Evolutionary conservation across 257 asterid genomes (phyloP).

Genomic region (Solanum commersonii): DNA sequence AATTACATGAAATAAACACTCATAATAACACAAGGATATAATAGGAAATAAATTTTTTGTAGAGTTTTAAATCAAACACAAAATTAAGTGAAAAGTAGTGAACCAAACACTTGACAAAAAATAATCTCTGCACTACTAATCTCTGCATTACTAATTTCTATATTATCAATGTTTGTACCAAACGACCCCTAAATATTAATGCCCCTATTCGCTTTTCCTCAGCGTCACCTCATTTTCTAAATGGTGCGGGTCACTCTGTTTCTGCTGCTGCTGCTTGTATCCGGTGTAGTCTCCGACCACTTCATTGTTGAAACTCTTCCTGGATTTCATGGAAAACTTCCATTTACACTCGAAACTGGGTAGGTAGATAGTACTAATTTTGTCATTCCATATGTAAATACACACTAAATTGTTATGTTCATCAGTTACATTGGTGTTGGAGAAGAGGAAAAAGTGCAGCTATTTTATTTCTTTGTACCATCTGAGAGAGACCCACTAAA

Average conservation of each 20-base stretch:
- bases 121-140: no score
- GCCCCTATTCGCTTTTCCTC: neutral
- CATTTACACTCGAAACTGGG: conserved; percentile 49
- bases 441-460: conserved; percentile 30
- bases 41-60: no score
- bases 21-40: no score
- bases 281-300: neutral
- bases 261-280: neutral
- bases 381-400: neutral
- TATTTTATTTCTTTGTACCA: conserved; percentile 46
- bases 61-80: no score
- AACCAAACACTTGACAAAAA: no score
- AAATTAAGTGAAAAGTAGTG: no score
- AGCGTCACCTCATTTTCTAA: neutral
- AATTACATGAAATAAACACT: no score
- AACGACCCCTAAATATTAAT: no score
- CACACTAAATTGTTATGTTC: neutral
- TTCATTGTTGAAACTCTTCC: conserved; percentile 13
- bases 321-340: conserved; percentile 25
- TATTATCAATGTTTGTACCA: no score
- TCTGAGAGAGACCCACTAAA: conserved; percentile 26
- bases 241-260: neutral
- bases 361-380: neutral
- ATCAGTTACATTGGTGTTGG: conserved; percentile 43
- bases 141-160: no score